phyloP scores from a whole-genome alignment of 495 filamentous ascomycete species.

The Talaromyces liani region DNA sequence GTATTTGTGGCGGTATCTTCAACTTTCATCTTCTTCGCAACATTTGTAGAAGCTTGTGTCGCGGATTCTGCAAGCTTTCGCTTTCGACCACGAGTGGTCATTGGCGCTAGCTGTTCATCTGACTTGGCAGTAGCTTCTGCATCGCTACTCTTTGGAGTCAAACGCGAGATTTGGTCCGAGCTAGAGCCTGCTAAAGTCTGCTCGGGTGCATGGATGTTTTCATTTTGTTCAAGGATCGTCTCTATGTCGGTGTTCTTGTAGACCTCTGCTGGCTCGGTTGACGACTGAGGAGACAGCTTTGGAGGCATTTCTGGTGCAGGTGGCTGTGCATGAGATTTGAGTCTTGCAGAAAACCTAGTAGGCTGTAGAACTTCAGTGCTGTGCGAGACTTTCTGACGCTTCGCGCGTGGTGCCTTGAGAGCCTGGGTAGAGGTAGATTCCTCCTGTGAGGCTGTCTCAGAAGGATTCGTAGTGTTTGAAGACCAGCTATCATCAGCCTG shows the following conservation, averaged over 20 bases:
- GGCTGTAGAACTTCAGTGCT: constrained; percentile 18
- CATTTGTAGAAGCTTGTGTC: neutral
- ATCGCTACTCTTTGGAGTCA: neutral
- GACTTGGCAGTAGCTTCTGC: neutral
- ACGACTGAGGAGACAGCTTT: neutral
- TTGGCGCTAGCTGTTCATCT: neutral
- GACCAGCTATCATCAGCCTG: neutral
- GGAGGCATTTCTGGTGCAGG: neutral
- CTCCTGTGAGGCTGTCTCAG: neutral
- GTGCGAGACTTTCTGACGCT: neutral
- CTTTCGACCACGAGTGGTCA: neutral
- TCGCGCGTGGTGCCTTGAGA: neutral
- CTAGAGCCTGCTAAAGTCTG: neutral
- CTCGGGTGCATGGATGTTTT: neutral
- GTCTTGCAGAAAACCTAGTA: constrained; percentile 30
- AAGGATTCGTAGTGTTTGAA: neutral
- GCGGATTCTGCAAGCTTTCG: neutral
- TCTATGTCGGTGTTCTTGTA: neutral
- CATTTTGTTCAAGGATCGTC: neutral
- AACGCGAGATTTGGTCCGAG: neutral
- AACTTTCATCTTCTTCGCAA: constrained; percentile 1
- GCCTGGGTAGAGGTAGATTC: neutral
- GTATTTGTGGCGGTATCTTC: neutral
- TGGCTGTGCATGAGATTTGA: constrained; percentile 18
- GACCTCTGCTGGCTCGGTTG: neutral